A percentile compares a stretch with the other conserved stretches of the same genome.
Conservation (phyloP, 2,329 filamentous ascomycete species). For the Talaromyces verruculosus region DNA sequence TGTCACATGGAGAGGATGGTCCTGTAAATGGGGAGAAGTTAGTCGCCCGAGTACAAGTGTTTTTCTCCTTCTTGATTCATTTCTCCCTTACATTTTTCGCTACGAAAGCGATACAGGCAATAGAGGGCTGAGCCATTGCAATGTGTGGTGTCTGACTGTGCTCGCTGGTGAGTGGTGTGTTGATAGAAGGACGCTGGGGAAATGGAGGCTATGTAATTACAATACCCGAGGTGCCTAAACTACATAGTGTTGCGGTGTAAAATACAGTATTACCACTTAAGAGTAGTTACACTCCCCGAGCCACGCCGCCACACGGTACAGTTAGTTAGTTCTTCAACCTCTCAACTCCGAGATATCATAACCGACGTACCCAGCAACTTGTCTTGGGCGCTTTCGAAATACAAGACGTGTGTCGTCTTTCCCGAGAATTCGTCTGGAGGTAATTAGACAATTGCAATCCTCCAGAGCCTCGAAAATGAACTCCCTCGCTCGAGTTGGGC, state of each 20-base stretch:
- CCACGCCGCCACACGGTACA: slow-evolving; percentile 13
- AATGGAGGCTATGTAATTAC: not conserved
- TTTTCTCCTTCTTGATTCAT: not conserved
- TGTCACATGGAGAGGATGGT: slow-evolving; percentile 92
- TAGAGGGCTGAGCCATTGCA: slow-evolving; percentile 64
- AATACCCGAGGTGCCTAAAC: not conserved
- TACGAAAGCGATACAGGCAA: slow-evolving; percentile 91
- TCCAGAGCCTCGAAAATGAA: slow-evolving; percentile 13
- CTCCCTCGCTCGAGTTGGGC: slow-evolving; percentile 19
- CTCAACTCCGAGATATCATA: slow-evolving; percentile 13
- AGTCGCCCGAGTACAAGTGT: not conserved
- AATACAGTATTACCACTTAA: not conserved
- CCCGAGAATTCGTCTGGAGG: not conserved
- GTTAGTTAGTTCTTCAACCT: slow-evolving; percentile 15
- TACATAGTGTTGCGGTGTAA: not conserved
- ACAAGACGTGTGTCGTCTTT: slow-evolving; percentile 10
- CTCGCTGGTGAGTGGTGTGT: not conserved
- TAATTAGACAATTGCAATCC: not conserved
- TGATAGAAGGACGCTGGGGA: not conserved
- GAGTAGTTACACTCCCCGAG: not conserved
- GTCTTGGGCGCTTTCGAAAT: not conserved
- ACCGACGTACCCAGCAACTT: slow-evolving; percentile 5
- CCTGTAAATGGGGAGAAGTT: slow-evolving; percentile 55
- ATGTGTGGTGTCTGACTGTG: not conserved
- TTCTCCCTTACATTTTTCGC: slow-evolving; percentile 70